Evolutionary conservation across 192 early-diverging fungal species (phyloP), one percentile per base, ranked within the genome.

Genomic region (Mortierella claussenii): DNA sequence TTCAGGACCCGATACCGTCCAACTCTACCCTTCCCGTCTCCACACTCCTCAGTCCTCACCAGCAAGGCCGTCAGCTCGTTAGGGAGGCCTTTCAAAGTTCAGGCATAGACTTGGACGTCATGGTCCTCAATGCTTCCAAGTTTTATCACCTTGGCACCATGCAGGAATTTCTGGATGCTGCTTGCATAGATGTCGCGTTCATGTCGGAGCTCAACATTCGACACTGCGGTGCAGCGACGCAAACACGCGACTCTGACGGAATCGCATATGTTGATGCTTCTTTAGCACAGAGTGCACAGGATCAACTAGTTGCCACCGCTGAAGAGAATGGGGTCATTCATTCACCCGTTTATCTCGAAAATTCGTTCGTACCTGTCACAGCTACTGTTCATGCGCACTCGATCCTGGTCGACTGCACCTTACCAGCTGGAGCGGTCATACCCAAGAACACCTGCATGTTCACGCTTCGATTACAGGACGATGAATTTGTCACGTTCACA

Each of bases 111-210:
- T 24, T 82, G 27, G 58, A 74, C 6, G 80, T 80, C 37, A 60
- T 82, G 66, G 69, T 80, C 13, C 52, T 82, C 23, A 80, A 82
- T 26, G 56, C 68, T 23, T 80, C 78, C 13, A 80, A 76, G 50
- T 82, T 82, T 40, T 75, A 82, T 48, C 80, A 82, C 31, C 21
- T 82, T 4, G 80, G 80, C 18, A 82, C 78, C 6, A 80, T 80
- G 80, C 33, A 55, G 18, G 80, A 82, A 49, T 82, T 70, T 52
- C 40, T 82, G 8, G 55, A 51, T 18, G 58, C 43, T 8, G 43
- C 32, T 26, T 75, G 69, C 33, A 57, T 52, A 3, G 57, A 82
- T 33, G 18, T 10, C 13, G 27, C 60, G 0, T 82, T 82, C 42
- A 65, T 68, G 60, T 37, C 44, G 2, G 61, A 79, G 31, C 54